These are phyloP conservation scores for Nemania diffusa DNA, from an alignment of 2,329 filamentous ascomycete species.

Conservation along the genomic window DNA sequence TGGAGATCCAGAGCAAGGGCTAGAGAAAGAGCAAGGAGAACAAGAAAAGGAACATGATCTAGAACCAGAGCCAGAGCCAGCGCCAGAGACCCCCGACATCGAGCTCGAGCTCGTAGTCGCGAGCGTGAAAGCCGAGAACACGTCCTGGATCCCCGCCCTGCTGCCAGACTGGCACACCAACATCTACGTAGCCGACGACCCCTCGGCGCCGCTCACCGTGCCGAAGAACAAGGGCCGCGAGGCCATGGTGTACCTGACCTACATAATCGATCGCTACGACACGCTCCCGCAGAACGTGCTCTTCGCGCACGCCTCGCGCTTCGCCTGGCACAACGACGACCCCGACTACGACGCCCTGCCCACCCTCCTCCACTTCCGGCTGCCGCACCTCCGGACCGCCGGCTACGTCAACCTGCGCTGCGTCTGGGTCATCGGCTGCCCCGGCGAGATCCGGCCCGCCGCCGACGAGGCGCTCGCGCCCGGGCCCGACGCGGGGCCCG, in stretches of 20 bases:
- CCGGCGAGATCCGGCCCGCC: conserved; percentile 57
- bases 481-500: too few relatives aligned
- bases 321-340: conserved; percentile 65
- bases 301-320: conserved; percentile 60
- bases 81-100: conserved; percentile 3
- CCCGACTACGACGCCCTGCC: conserved; percentile 65
- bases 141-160: conserved; percentile 55
- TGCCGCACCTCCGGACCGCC: conserved; percentile 61
- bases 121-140: conserved; percentile 47
- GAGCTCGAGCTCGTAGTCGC: conserved; percentile 50
- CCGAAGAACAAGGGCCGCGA: conserved; percentile 62
- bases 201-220: conserved; percentile 58
- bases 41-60: not conserved
- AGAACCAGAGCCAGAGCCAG: not conserved
- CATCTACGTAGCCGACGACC: conserved; percentile 65
- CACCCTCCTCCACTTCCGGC: conserved; percentile 59
- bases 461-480: conserved; percentile 51
- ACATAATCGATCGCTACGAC: conserved; percentile 63
- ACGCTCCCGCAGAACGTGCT: conserved; percentile 56
- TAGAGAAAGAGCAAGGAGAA: not conserved
- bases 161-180: conserved; percentile 61
- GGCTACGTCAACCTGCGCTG: conserved; percentile 72
- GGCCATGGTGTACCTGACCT: conserved; percentile 64
- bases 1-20: not conserved
- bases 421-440: conserved; percentile 67